Evolutionary conservation across 148 eudicot species (phyloP), one percentile per base, ranked within the genome.

Genomic region (Camellia japonica): DNA sequence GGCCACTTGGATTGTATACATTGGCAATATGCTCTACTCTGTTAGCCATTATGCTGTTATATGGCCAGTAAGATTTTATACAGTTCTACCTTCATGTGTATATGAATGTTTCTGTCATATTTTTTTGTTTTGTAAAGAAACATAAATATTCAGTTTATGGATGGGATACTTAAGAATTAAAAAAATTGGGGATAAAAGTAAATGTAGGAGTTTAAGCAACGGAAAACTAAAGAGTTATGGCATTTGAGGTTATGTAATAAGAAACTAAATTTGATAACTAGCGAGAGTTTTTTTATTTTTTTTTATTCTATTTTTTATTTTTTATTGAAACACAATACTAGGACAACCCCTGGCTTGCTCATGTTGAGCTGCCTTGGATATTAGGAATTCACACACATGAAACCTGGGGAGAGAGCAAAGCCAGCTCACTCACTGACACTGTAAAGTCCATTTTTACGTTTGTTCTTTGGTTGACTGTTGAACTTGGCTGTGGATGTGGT

Each of bases 1-100:
- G 87, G 91, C 99, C 98, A 23, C 98, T 96, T 84, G 99, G 98
- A 55, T 87, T 96, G 76, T 87, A 81, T 89, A 91, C 97, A 81
- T 84, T 92, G 86, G 95, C 87, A 80, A 92, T 92, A 74, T 96
- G 99, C 85, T 80, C 82, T 81, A 74, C 89, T 41, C 85, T 96
- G 79, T 87, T 88, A 58, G 74, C 90, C 19, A 88, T 96, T 20
- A 93, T 96, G 98, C 79, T 91, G 79, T 41, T 89, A 78, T 93
- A 96, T 84, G 98, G 99, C 86, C 89, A 78, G 99, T 96, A 92
- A 90, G 95, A 84, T 82, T 65, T 63, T 81, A 4, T 78, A 51
- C 79, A 30, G 51, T 75, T 68, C 71, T 46, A 63, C 30, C 68
- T 67, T 73, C 69, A n/a, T 69, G 52, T 38, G 55, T 18, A 43